Base-by-base conservation (phyloP, 495 filamentous ascomycete genomes). In the Chaetomidium leptoderma region DNA sequence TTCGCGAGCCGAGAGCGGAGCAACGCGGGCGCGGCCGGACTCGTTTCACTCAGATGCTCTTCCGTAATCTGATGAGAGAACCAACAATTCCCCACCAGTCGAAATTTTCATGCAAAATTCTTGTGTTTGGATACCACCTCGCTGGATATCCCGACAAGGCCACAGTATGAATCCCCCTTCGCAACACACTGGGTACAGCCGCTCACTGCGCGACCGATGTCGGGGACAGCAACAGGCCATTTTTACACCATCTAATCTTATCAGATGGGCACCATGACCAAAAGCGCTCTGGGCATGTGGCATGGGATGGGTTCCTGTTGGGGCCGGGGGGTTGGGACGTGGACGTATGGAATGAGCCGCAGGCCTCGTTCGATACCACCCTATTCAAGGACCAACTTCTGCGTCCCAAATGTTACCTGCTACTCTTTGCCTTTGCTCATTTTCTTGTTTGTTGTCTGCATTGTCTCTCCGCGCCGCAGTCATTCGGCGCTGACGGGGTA, bases 161-260 rank as follows among this genome's bases (percentile, higher is more conserved):
- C 46, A 45, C 56, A 52, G 56, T 58, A 23, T 21, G 19, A 53
- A 32, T n/a, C 33, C 26, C n/a, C 13, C 14, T 2, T 0, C 23
- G 21, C 6, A 16, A 10, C 24, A 47, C 43, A 59, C 57, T 30
- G 57, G 54, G 50, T 59, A 59, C 57, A 16, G 2, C n/a, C 35
- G 13, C 27, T 30, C 43, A 10, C 9, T 48, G 26, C n/a, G 14
- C 9, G 8, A 23, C 50, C 50, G 50, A 53, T 53, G 36, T 53
- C 50, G 50, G 50, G 50, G 9, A 0, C 7, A 33, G 35, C 5
- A 35, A 10, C 10, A 4, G 52, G 23, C 43, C 21, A 45, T 16
- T 26, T 27, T 46, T 27, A 8, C 43, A 29, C 21, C 24, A 52
- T 37, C 59, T 52, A 36, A 52, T 57, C 39, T 55, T 61, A 56